Percentiles rank a stretch among this genome's conserved stretches.
Conservation (phyloP, 1,139 yeast species). For the Yamadazyma kanchanaburiensis region DNA sequence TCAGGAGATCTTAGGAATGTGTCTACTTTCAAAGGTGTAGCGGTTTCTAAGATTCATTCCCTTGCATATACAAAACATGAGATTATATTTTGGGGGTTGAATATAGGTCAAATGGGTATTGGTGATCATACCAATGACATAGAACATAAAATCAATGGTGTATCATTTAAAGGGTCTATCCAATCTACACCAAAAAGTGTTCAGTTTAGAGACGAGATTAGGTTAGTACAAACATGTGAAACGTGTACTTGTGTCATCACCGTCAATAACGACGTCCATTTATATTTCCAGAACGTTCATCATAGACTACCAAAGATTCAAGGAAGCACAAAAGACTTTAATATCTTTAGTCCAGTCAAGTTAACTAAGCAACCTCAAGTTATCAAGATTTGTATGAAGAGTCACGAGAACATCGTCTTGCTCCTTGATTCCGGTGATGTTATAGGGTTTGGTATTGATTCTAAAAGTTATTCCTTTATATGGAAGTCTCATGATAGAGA, state of each 20-base stretch:
- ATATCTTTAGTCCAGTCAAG: slow-evolving; percentile 49
- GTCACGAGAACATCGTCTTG: slow-evolving; percentile 36
- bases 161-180: slow-evolving; percentile 29
- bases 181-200: slow-evolving; percentile 43
- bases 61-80: slow-evolving; percentile 54
- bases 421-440: slow-evolving; percentile 54
- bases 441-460: slow-evolving; percentile 14
- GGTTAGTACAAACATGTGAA: slow-evolving; percentile 65
- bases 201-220: slow-evolving; percentile 48
- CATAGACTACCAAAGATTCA: slow-evolving; percentile 45
- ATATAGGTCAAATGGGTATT: slow-evolving; percentile 84
- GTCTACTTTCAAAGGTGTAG: slow-evolving; percentile 44
- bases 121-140: slow-evolving; percentile 9
- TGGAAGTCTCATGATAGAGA: slow-evolving; percentile 58
- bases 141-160: slow-evolving; percentile 27
- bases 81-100: slow-evolving; percentile 75
- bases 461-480: slow-evolving; percentile 17
- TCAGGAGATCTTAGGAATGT: slow-evolving; percentile 42
- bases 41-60: slow-evolving; percentile 73
- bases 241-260: slow-evolving; percentile 67
- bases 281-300: slow-evolving; percentile 58
- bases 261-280: slow-evolving; percentile 56
- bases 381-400: slow-evolving; percentile 30
- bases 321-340: slow-evolving; percentile 42
- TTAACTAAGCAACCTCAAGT: slow-evolving; percentile 40